A percentile compares a stretch with the other conserved stretches of the same genome.
Evolutionary conservation across 2,329 filamentous ascomycete species (phyloP).

Genomic region (Emericellopsis atlantica): DNA sequence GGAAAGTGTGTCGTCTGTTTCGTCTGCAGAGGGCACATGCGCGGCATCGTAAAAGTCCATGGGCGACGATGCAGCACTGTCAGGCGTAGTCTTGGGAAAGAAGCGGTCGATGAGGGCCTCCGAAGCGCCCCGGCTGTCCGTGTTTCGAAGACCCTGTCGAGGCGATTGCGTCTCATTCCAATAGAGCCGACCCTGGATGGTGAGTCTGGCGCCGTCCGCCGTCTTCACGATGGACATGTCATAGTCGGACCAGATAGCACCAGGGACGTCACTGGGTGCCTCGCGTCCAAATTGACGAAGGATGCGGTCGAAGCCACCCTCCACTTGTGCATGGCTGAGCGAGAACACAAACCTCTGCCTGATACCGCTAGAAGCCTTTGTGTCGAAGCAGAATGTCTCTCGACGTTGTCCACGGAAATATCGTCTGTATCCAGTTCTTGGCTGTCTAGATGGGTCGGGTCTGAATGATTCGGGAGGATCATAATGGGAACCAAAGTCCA

Average conservation of each 20-base stretch:
- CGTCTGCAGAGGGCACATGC: slow-evolving; percentile 39
- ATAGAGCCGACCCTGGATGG: slow-evolving; percentile 20
- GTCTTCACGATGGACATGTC: slow-evolving; percentile 16
- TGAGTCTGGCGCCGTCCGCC: slow-evolving; percentile 12
- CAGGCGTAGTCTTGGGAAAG: slow-evolving; percentile 9
- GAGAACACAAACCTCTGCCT: no score
- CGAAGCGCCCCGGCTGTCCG: slow-evolving; percentile 16
- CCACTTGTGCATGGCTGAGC: no score
- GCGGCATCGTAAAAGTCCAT: slow-evolving; percentile 59
- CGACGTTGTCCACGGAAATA: no score
- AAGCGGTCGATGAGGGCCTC: slow-evolving; percentile 22
- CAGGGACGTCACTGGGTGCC: slow-evolving; percentile 5
- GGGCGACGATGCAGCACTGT: slow-evolving; percentile 23
- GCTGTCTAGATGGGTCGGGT: no score
- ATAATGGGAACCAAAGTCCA: no score
- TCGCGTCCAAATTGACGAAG: no score
- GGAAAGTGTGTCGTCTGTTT: slow-evolving; percentile 11
- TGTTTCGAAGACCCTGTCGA: slow-evolving; percentile 14
- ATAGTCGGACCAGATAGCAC: slow-evolving; percentile 21
- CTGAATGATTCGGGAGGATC: no score
- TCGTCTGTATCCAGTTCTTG: no score
- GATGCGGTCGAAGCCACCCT: no score
- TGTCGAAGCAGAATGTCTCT: no score
- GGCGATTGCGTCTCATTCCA: slow-evolving; percentile 28
- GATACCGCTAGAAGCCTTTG: no score